Percentiles rank a stretch among this genome's conserved stretches.
phyloP scores from a whole-genome alignment of 2,329 filamentous ascomycete genomes.

The Cordyceps javanica region DNA sequence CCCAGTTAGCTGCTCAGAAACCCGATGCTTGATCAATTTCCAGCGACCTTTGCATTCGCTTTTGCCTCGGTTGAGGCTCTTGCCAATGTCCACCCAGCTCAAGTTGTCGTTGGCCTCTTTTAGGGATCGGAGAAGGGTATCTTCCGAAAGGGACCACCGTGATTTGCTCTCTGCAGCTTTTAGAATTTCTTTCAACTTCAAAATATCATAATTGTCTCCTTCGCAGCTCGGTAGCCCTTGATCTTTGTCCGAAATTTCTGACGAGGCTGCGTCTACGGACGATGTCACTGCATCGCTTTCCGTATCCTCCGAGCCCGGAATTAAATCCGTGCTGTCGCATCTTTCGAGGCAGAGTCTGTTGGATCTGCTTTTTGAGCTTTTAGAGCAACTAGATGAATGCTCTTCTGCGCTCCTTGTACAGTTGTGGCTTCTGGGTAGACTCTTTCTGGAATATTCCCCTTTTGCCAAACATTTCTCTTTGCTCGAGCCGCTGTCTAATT shows the following conservation, averaged over 20 bases:
- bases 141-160: slow-evolving; percentile 28
- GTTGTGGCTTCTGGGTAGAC: not conserved
- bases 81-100: slow-evolving; percentile 10
- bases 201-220: not conserved
- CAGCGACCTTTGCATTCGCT: slow-evolving; percentile 3
- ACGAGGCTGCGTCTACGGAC: not conserved
- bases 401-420: not conserved
- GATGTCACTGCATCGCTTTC: not conserved
- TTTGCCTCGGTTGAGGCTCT: slow-evolving; percentile 2
- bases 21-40: slow-evolving; percentile 1
- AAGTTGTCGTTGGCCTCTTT: slow-evolving; percentile 23
- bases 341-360: not conserved
- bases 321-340: not conserved
- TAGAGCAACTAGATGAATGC: not conserved
- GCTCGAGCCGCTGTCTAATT: not conserved
- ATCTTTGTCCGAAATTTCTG: not conserved
- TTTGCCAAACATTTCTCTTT: not conserved
- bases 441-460: not conserved
- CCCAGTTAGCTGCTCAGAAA: too few species aligned
- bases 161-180: not conserved
- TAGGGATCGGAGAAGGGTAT: slow-evolving; percentile 28
- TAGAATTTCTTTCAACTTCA: not conserved
- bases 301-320: not conserved
- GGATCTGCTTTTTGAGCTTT: not conserved
- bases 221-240: not conserved